Conservation (phyloP, 306 rosid genomes). For the Sophora flavescens region DNA sequence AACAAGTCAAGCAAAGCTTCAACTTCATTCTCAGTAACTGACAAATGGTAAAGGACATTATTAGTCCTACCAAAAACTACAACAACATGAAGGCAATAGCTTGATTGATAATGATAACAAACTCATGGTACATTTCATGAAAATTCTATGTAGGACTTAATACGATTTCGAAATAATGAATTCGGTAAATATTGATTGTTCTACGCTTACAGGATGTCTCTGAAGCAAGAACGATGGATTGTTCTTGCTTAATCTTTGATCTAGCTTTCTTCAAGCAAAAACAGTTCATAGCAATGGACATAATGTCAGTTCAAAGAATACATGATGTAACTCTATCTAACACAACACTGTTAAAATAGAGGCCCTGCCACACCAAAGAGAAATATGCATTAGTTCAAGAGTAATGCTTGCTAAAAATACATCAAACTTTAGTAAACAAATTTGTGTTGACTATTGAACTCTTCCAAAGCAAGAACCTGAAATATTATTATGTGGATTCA, state of each 20-base stretch:
- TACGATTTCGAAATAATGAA: neutral
- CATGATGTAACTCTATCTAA: neutral
- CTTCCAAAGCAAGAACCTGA: neutral
- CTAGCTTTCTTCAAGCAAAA: constrained; percentile 51
- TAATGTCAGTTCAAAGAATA: constrained; percentile 16
- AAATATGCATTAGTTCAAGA: constrained; percentile 28
- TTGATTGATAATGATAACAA: neutral
- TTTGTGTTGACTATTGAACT: neutral
- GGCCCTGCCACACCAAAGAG: constrained; percentile 48
- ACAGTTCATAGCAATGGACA: constrained; percentile 50
- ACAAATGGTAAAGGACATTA: constrained; percentile 30
- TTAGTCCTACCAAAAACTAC: neutral
- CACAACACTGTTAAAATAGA: constrained; percentile 8
- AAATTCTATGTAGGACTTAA: constrained; percentile 7
- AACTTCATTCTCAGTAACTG: constrained; percentile 84
- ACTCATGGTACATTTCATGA: neutral
- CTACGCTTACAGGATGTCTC: constrained; percentile 80
- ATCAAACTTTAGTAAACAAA: neutral
- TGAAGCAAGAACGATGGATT: constrained; percentile 58
- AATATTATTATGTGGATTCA: neutral
- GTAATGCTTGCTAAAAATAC: neutral
- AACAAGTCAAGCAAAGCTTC: constrained; percentile 71
- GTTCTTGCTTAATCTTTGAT: constrained; percentile 46
- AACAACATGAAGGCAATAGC: neutral
- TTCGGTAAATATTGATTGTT: neutral